A percentile compares a stretch with the other conserved stretches of the same genome.
These are phyloP conservation scores for Arthromyces matolae DNA, from an alignment of 768 basidiomycete species.

Conservation along the genomic window DNA sequence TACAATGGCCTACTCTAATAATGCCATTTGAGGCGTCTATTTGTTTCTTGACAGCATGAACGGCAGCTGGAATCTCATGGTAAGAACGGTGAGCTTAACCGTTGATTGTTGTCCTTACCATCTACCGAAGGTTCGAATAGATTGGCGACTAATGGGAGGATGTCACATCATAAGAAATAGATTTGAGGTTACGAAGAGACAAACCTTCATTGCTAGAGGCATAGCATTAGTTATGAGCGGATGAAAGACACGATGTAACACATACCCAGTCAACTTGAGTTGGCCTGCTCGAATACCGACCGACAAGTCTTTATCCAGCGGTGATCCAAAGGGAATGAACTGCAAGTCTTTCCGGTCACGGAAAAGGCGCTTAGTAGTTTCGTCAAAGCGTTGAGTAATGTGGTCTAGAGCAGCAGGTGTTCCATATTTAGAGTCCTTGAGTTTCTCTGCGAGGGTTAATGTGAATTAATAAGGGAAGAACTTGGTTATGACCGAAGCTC, in stretches of 20 bases:
- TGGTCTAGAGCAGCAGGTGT: constrained; percentile 69
- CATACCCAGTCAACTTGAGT: constrained; percentile 67
- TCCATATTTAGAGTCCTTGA: constrained; percentile 70
- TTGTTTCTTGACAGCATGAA: constrained; percentile 65
- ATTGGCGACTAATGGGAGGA: constrained; percentile 56
- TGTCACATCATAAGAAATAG: background rate
- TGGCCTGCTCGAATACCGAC: constrained; percentile 72
- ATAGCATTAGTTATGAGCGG: constrained; percentile 1
- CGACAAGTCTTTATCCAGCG: constrained; percentile 66
- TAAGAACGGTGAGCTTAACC: background rate
- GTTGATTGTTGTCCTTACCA: constrained; percentile 26
- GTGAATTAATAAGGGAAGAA: background rate
- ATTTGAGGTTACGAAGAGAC: background rate
- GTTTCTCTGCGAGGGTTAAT: constrained; percentile 57
- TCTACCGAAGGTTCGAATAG: constrained; percentile 79
- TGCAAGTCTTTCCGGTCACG: constrained; percentile 64
- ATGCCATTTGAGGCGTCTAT: constrained; percentile 64
- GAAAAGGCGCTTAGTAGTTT: constrained; percentile 79
- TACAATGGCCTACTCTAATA: constrained; percentile 52
- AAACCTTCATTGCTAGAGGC: constrained; percentile 29
- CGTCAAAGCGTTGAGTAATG: constrained; percentile 76
- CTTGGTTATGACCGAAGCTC: background rate
- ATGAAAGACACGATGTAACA: background rate
- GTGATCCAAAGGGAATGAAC: constrained; percentile 74
- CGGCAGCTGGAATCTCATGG: constrained; percentile 41